A percentile compares a stretch with the other conserved stretches of the same genome.
phyloP scores from a whole-genome alignment of 2,329 filamentous ascomycete species.

The Arthrobotrys conoides region DNA sequence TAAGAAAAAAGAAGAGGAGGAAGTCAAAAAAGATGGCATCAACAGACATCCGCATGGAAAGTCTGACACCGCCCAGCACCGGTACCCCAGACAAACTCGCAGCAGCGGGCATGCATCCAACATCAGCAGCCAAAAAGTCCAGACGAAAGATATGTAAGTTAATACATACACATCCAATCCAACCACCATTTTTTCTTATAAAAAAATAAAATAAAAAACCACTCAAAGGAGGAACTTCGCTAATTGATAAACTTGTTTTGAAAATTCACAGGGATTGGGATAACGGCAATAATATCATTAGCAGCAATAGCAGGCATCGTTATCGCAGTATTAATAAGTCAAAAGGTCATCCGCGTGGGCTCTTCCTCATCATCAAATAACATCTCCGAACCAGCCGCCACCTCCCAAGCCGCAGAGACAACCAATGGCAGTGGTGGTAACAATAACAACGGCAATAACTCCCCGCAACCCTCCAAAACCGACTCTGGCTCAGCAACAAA shows the following conservation, averaged over 20 bases:
- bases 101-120: slow-evolving; percentile 16
- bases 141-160: slow-evolving; percentile 33
- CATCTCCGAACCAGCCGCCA: slow-evolving; percentile 11
- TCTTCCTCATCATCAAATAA: slow-evolving; percentile 3
- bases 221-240: background rate
- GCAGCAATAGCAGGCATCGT: slow-evolving; percentile 37
- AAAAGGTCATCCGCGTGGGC: slow-evolving; percentile 46
- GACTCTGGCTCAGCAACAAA: background rate
- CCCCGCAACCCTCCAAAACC: background rate
- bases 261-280: slow-evolving; percentile 44
- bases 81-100: slow-evolving; percentile 12
- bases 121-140: slow-evolving; percentile 17
- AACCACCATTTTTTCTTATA: no score
- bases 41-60: slow-evolving; percentile 19
- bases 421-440: background rate
- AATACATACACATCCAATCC: no score
- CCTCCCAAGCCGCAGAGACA: slow-evolving; percentile 23
- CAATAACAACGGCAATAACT: no score
- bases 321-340: slow-evolving; percentile 40
- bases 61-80: slow-evolving; percentile 39
- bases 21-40: slow-evolving; percentile 22
- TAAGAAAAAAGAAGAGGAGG: background rate
- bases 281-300: slow-evolving; percentile 25
- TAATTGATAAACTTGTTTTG: slow-evolving; percentile 4
- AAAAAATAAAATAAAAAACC: no score